Percentiles rank a stretch among this genome's conserved stretches.
Evolutionary conservation across 108 stramenopile species (phyloP).

Genomic region (Nitzschia sp.): DNA sequence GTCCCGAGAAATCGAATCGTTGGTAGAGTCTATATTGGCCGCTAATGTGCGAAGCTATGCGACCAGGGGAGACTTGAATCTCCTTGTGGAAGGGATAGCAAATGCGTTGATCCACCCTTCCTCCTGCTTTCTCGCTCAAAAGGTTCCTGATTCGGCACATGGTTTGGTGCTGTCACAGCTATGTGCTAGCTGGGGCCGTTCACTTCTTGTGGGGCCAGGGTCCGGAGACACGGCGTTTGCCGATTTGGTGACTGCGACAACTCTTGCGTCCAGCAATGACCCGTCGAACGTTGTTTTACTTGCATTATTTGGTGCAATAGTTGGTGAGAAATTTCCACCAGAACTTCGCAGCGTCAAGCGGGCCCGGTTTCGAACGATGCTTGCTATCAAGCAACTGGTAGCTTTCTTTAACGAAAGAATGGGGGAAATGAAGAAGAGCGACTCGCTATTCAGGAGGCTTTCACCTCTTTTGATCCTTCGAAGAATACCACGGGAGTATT

Average conservation of each 20-base stretch:
- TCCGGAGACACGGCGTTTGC: background rate
- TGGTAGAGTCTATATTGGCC: background rate
- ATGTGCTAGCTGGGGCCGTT: background rate
- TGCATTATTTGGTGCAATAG: constrained; percentile 1
- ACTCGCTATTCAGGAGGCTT: background rate
- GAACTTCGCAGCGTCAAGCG: background rate
- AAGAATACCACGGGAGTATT: background rate
- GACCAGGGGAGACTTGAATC: background rate
- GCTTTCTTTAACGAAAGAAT: background rate
- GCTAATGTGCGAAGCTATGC: background rate
- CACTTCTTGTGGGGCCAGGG: background rate
- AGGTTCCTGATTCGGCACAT: background rate
- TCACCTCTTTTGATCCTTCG: constrained; percentile 6
- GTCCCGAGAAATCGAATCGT: background rate
- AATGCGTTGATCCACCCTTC: no score
- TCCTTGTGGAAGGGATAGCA: background rate
- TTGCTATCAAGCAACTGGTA: background rate
- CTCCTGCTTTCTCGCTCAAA: background rate
- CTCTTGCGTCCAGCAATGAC: background rate
- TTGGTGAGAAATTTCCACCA: background rate
- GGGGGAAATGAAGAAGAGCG: background rate
- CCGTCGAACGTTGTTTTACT: constrained; percentile 1
- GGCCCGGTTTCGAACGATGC: background rate
- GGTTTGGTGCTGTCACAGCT: background rate
- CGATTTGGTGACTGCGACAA: background rate